Evolutionary conservation across 2,329 filamentous ascomycete genomes (phyloP).

Genomic region (Paecilomyces fulvus): DNA sequence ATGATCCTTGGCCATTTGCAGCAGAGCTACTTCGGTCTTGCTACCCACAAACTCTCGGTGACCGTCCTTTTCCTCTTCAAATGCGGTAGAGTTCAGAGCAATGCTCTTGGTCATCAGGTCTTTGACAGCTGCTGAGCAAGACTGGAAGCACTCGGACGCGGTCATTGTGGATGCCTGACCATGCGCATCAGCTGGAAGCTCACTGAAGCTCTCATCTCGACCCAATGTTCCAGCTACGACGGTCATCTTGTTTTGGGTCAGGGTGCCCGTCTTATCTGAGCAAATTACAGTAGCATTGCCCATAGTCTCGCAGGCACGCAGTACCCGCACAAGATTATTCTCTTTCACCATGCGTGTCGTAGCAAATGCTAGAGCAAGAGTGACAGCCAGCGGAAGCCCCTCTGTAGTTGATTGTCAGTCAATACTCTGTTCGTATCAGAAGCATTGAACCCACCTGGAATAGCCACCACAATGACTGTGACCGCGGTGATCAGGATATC

Average conservation of each 20-base stretch:
- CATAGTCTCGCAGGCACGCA: constrained; percentile 75
- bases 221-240: constrained; percentile 66
- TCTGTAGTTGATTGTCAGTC: constrained; percentile 35
- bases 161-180: constrained; percentile 7
- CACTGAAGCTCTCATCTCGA: constrained; percentile 48
- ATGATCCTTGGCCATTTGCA: constrained; percentile 60
- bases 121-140: constrained; percentile 22
- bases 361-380: constrained; percentile 66
- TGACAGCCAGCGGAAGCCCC: constrained; percentile 69
- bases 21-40: constrained; percentile 67
- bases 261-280: constrained; percentile 69
- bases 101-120: constrained; percentile 35
- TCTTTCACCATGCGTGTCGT: constrained; percentile 70
- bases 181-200: constrained; percentile 19
- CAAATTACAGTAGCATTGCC: constrained; percentile 73
- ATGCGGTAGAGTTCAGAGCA: constrained; percentile 57
- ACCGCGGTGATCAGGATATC: constrained; percentile 71
- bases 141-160: constrained; percentile 20
- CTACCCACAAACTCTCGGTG: constrained; percentile 61
- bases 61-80: constrained; percentile 65
- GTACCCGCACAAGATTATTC: constrained; percentile 66
- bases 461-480: constrained; percentile 71
- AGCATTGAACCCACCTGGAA: constrained; percentile 42
- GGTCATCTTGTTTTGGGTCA: constrained; percentile 69
- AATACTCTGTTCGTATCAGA: neutral